These are phyloP conservation scores for Pseudopediastrum boryanum DNA, from an alignment of 139 green algal species.

Conservation along the genomic window DNA sequence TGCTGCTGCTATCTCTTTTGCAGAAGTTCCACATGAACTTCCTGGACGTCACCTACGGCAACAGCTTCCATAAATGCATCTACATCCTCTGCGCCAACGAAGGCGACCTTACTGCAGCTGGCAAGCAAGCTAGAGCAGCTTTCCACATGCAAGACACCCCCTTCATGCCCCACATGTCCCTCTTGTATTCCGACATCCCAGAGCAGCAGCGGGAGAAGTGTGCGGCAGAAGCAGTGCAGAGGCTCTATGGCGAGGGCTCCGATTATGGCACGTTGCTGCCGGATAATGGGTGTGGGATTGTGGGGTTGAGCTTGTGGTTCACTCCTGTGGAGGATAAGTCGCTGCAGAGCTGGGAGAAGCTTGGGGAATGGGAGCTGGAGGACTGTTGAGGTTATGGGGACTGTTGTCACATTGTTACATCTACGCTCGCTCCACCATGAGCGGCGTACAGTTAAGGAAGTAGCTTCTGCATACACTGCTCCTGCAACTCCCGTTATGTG, in stretches of 20 bases:
- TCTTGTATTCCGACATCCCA: constrained; percentile 52
- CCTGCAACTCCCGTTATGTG: not conserved
- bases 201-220: not conserved
- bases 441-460: not conserved
- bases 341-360: constrained; percentile 33
- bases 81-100: constrained; percentile 44
- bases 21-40: constrained; percentile 61
- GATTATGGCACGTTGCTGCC: constrained; percentile 56
- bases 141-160: constrained; percentile 24
- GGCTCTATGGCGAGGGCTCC: constrained; percentile 47
- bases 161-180: constrained; percentile 65
- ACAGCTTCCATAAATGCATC: constrained; percentile 49
- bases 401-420: too few species aligned
- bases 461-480: not conserved
- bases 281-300: constrained; percentile 45
- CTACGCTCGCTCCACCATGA: too few species aligned
- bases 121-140: constrained; percentile 5
- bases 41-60: constrained; percentile 37
- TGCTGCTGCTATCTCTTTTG: constrained; percentile 1
- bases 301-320: constrained; percentile 45
- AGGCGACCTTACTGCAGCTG: constrained; percentile 18
- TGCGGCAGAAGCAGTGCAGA: constrained; percentile 18
- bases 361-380: constrained; percentile 33
- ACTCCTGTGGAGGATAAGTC: constrained; percentile 43
- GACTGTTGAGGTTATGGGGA: not conserved